A percentile compares a stretch with the other conserved stretches of the same genome.
Evolutionary conservation across 371 early-diverging fungal genomes (phyloP).

Genomic region (Dichotomocladium elegans): DNA sequence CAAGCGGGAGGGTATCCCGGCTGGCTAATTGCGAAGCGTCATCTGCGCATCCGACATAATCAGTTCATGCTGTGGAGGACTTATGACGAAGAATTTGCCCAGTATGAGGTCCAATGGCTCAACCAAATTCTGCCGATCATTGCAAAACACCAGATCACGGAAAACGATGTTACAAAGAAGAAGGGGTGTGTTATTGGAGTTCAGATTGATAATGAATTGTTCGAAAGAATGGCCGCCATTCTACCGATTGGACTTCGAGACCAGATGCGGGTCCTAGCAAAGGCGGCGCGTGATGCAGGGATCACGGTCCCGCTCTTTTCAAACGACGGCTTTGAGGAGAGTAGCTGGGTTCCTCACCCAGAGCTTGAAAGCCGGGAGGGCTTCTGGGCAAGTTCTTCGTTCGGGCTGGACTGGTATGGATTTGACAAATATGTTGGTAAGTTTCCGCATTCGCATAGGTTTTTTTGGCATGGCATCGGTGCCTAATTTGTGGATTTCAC

Average conservation of each 20-base stretch:
- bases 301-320: slow-evolving; percentile 81
- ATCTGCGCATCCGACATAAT: slow-evolving; percentile 74
- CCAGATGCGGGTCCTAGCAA: slow-evolving; percentile 77
- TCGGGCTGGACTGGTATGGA: slow-evolving; percentile 79
- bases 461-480: no score
- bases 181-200: slow-evolving; percentile 70
- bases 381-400: slow-evolving; percentile 35
- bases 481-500: no score
- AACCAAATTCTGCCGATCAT: slow-evolving; percentile 72
- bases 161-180: slow-evolving; percentile 32
- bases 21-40: slow-evolving; percentile 78
- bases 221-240: slow-evolving; percentile 56
- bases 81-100: slow-evolving; percentile 68
- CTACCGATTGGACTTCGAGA: slow-evolving; percentile 77
- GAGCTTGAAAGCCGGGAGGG: slow-evolving; percentile 25
- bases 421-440: slow-evolving; percentile 78
- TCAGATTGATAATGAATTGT: slow-evolving; percentile 83
- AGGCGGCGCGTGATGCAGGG: slow-evolving; percentile 72
- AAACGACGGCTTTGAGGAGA: slow-evolving; percentile 77
- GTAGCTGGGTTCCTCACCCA: slow-evolving; percentile 54
- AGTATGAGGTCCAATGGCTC: slow-evolving; percentile 72
- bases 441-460: slow-evolving; percentile 9
- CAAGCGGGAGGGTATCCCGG: slow-evolving; percentile 84
- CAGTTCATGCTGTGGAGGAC: slow-evolving; percentile 60
- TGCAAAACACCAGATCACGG: slow-evolving; percentile 76